Conservation (phyloP, 2,329 filamentous ascomycete genomes). For the Fusarium sp. region DNA sequence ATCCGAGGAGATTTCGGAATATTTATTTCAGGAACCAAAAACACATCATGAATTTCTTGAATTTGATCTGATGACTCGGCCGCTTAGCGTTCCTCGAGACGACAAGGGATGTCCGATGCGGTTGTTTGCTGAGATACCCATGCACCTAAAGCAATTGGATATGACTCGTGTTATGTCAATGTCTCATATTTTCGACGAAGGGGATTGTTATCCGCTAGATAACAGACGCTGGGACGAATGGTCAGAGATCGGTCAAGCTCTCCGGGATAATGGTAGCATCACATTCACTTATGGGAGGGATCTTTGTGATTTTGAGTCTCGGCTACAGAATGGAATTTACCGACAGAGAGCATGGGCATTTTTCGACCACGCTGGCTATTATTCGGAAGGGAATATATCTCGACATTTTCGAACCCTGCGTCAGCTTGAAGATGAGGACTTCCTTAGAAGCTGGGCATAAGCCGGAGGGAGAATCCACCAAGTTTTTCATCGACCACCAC, state of each 20-base stretch:
- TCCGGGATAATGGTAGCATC: not conserved
- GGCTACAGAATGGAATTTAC: not conserved
- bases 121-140: not conserved
- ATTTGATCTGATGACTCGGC: not conserved
- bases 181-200: not conserved
- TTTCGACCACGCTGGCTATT: accelerated
- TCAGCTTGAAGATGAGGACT: no score
- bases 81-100: not conserved
- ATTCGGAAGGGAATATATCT: not conserved
- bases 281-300: not conserved
- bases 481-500: not conserved
- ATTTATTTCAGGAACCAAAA: no score
- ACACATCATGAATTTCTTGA: accelerated
- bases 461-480: not conserved
- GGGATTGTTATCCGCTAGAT: accelerated
- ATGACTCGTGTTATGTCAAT: accelerated
- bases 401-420: not conserved
- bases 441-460: not conserved
- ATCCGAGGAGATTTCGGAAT: not conserved
- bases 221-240: not conserved
- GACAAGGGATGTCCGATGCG: not conserved
- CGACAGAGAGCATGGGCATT: not conserved
- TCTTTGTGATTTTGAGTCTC: no score
- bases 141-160: accelerated
- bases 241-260: accelerated